Conservation (phyloP, 495 filamentous ascomycete species). For the Tuber umbilicatum region DNA sequence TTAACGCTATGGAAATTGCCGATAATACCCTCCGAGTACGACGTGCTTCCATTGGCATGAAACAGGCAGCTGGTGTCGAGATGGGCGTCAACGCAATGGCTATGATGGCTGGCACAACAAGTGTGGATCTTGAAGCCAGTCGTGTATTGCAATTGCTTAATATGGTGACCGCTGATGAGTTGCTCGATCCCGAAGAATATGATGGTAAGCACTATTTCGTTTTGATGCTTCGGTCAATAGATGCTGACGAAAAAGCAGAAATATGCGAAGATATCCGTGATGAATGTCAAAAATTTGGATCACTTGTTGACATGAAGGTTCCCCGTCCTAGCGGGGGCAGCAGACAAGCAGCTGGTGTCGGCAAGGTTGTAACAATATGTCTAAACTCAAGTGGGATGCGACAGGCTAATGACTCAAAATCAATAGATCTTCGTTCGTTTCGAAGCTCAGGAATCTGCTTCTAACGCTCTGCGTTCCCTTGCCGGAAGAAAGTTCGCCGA, state of each 20-base stretch:
- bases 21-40: slow-evolving; percentile 77
- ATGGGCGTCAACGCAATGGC: slow-evolving; percentile 98
- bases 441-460: slow-evolving; percentile 68
- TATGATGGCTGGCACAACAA: slow-evolving; percentile 92
- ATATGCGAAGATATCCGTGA: slow-evolving; percentile 87
- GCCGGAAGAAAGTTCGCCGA: slow-evolving; percentile 93
- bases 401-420: not conserved
- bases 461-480: slow-evolving; percentile 72
- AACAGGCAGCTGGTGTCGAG: slow-evolving; percentile 80
- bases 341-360: slow-evolving; percentile 76
- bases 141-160: slow-evolving; percentile 88
- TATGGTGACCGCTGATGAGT: slow-evolving; percentile 94
- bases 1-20: slow-evolving; percentile 87
- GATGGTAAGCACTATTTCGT: slow-evolving; percentile 56
- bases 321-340: slow-evolving; percentile 77
- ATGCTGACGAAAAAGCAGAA: slow-evolving; percentile 52
- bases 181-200: slow-evolving; percentile 89
- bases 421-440: slow-evolving; percentile 81
- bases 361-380: slow-evolving; percentile 51
- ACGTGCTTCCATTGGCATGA: slow-evolving; percentile 84
- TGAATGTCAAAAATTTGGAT: slow-evolving; percentile 86
- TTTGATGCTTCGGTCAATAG: not conserved
- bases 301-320: slow-evolving; percentile 77
- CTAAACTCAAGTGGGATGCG: not conserved
- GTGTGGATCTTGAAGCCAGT: slow-evolving; percentile 63